phyloP scores from a whole-genome alignment of 2,329 filamentous ascomycete genomes.

The Botrytis medusae region DNA sequence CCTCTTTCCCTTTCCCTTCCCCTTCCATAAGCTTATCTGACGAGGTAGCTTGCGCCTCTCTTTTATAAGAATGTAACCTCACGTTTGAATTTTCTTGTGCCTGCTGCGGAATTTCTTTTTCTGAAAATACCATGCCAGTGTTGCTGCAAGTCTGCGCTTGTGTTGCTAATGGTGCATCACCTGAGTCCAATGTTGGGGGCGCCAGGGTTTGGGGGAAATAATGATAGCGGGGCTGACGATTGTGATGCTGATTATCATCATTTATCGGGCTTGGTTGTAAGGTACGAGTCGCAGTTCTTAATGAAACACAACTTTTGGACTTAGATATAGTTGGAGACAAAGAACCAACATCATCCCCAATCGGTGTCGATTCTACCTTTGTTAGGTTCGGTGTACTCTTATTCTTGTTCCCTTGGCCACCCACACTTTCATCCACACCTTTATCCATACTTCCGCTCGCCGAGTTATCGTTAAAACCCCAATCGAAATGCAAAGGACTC shows the following conservation, averaged over 20 bases:
- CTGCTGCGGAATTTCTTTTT: slow-evolving; percentile 20
- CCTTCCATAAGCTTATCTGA: slow-evolving; percentile 20
- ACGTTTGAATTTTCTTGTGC: neutral
- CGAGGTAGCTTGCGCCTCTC: slow-evolving; percentile 21
- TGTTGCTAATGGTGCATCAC: slow-evolving; percentile 9
- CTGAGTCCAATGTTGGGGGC: slow-evolving; percentile 11
- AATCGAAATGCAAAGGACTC: slow-evolving; percentile 1
- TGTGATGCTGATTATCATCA: neutral
- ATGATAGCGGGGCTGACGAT: slow-evolving; percentile 16
- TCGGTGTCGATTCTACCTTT: neutral
- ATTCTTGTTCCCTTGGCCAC: neutral
- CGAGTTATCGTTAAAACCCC: neutral
- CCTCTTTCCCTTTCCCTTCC: neutral
- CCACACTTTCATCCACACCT: slow-evolving; percentile 3
- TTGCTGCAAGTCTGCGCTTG: slow-evolving; percentile 16
- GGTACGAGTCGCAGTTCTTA: neutral
- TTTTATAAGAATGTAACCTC: slow-evolving; percentile 15
- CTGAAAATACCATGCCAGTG: neutral
- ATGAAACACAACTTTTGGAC: neutral
- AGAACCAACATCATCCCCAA: neutral
- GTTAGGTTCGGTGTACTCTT: slow-evolving; percentile 5
- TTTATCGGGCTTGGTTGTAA: neutral
- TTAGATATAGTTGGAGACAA: neutral
- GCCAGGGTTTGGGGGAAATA: slow-evolving; percentile 6
- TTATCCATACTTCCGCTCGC: slow-evolving; percentile 2